These are phyloP conservation scores for Eutypella sp. DNA, from an alignment of 2,329 filamentous ascomycete genomes.

Conservation along the genomic window DNA sequence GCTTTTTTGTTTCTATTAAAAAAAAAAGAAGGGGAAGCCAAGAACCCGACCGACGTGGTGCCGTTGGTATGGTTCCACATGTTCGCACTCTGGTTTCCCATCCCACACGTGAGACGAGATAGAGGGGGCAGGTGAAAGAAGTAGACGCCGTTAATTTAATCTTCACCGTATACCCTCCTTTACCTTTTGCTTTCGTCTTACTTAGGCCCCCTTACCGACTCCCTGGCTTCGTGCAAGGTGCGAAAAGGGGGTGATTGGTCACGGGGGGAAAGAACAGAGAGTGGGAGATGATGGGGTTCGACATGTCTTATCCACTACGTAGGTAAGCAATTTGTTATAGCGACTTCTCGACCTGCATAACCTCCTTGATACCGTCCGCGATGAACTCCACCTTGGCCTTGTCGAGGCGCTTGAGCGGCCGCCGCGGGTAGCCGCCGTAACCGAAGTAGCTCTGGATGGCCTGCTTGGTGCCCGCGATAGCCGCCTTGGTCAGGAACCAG, in stretches of 20 bases:
- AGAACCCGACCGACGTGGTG: neutral
- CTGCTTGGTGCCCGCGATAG: constrained; percentile 81
- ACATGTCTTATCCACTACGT: no score
- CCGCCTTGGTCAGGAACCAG: constrained; percentile 77
- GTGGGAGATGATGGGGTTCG: neutral
- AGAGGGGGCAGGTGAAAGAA: no score
- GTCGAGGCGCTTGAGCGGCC: constrained; percentile 64
- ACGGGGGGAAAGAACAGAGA: neutral
- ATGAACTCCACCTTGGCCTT: constrained; percentile 49
- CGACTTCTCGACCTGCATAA: constrained; percentile 60
- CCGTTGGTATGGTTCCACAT: neutral
- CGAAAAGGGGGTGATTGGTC: neutral
- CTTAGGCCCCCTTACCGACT: no score
- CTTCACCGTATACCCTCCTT: no score
- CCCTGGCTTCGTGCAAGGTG: no score
- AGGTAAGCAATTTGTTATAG: no score
- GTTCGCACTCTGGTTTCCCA: no score
- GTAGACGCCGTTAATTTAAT: no score
- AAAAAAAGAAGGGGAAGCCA: neutral
- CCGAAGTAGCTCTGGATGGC: constrained; percentile 77
- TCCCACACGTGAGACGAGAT: neutral
- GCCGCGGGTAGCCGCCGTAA: constrained; percentile 72
- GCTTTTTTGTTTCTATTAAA: no score
- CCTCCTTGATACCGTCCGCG: constrained; percentile 53
- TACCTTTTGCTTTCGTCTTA: neutral